Evolutionary conservation across 2,329 filamentous ascomycete genomes (phyloP).

Genomic region (Stagonosporopsis vannaccii): DNA sequence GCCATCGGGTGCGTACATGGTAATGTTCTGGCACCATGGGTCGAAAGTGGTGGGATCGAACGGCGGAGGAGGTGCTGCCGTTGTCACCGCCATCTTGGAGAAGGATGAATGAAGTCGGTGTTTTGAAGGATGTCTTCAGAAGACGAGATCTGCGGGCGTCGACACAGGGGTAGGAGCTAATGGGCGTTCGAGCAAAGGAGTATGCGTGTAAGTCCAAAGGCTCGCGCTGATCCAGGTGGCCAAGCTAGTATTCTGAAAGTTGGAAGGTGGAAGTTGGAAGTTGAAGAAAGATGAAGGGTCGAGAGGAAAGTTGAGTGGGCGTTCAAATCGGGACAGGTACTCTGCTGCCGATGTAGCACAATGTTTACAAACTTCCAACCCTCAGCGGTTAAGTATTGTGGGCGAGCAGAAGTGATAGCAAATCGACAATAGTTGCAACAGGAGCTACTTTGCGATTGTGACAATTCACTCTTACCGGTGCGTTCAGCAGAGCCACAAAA

Average conservation of each 20-base stretch:
- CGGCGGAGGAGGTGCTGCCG: background rate
- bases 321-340: background rate
- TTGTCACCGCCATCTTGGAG: slow-evolving; percentile 1
- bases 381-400: slow-evolving; percentile 12
- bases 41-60: slow-evolving; percentile 51
- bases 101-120: background rate
- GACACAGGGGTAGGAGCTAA: background rate
- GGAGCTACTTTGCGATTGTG: slow-evolving; percentile 1
- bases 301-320: background rate
- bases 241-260: background rate
- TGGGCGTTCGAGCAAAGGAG: slow-evolving; percentile 2
- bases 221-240: background rate
- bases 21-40: slow-evolving; percentile 61
- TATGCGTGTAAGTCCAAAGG: background rate
- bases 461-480: background rate
- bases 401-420: background rate
- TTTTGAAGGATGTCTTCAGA: background rate
- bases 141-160: background rate
- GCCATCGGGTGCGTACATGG: slow-evolving; percentile 56
- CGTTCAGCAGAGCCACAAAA: slow-evolving; percentile 2
- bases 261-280: background rate
- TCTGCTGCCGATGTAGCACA: background rate
- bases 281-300: background rate
- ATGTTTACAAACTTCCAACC: background rate
- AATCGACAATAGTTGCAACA: slow-evolving; percentile 8